phyloP scores from a whole-genome alignment of 192 early-diverging fungal species.

The Coemansia sp. region DNA sequence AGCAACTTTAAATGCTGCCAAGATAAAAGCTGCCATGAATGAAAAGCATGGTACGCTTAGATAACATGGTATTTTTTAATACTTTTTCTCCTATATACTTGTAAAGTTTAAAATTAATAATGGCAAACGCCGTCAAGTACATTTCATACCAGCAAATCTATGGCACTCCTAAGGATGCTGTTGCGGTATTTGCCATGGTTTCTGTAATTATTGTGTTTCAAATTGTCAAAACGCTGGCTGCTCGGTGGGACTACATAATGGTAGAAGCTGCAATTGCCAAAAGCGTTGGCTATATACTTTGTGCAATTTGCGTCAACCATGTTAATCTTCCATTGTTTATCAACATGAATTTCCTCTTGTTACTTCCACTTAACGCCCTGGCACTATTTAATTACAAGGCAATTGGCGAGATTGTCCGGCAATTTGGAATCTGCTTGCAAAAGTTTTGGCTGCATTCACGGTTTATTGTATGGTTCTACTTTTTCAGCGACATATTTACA shows the following conservation, averaged over 20 bases:
- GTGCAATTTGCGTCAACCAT: slow-evolving; percentile 26
- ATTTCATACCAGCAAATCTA: slow-evolving; percentile 28
- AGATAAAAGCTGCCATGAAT: too few relatives aligned
- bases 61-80: too few relatives aligned
- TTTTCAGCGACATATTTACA: slow-evolving; percentile 43
- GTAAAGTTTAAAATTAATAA: too few relatives aligned
- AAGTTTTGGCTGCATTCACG: slow-evolving; percentile 23
- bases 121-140: slow-evolving; percentile 8
- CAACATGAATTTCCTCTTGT: slow-evolving; percentile 30
- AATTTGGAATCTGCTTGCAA: not conserved
- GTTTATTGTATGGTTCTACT: slow-evolving; percentile 49
- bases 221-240: not conserved
- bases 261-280: slow-evolving; percentile 34
- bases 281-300: slow-evolving; percentile 36
- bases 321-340: slow-evolving; percentile 25
- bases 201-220: slow-evolving; percentile 1
- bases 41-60: too few relatives aligned
- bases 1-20: too few relatives aligned
- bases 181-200: slow-evolving; percentile 4
- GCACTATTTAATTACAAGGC: slow-evolving; percentile 51
- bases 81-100: too few relatives aligned
- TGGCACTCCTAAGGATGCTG: slow-evolving; percentile 20
- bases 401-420: slow-evolving; percentile 28
- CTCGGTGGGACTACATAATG: slow-evolving; percentile 25
- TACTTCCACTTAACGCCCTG: slow-evolving; percentile 47